Evolutionary conservation across 495 filamentous ascomycete genomes (phyloP), one percentile per base, ranked within the genome.

Genomic region (Annulohypoxylon moriforme): DNA sequence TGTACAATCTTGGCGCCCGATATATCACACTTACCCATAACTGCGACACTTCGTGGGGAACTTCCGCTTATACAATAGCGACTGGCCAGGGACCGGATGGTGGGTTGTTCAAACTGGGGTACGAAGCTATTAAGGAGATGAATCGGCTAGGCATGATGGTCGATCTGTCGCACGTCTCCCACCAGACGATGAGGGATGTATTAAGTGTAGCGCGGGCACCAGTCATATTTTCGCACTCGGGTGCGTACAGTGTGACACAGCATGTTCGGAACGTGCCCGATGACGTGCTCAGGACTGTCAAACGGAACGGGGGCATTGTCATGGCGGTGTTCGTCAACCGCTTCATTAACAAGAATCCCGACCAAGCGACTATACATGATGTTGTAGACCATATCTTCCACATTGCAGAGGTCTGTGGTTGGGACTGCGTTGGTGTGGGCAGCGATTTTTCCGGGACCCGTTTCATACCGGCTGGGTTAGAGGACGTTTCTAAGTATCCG

Each of bases 381-480:
- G 89, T 92, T 3, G 90, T 87, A 18, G 83, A 88, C 24, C 89
- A 91, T 70, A 87, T 91, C 56, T 60, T 85, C 11, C 78, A 91
- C 65, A 85, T 90, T 40, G 89, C 82, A 0, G 65, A 83, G 4
- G 75, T 81, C 5, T 85, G 87, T 18, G 89, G 89, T 0, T 90
- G 85, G 68, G 82, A 87, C 27, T 82, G 89, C 77, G 83, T 92
- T 27, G 89, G 89, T 0, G 60, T 92, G 7, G 89, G 89, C 0
- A 87, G 87, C 63, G 89, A 91, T 69, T 91, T 88, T 74, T 88
- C 89, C 60, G 89, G 89, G 1, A 91, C 89, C 36, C 68, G 67
- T 2, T 76, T 62, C 3, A 78, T 81, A 0, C 84, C 86, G 0
- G 72, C 69, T 8, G 89, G 89, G 0, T 63, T 91, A 3, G 89